A percentile compares a stretch with the other conserved stretches of the same genome.
Conservation (phyloP, 306 rosid species). For the Medicago ruthenica region DNA sequence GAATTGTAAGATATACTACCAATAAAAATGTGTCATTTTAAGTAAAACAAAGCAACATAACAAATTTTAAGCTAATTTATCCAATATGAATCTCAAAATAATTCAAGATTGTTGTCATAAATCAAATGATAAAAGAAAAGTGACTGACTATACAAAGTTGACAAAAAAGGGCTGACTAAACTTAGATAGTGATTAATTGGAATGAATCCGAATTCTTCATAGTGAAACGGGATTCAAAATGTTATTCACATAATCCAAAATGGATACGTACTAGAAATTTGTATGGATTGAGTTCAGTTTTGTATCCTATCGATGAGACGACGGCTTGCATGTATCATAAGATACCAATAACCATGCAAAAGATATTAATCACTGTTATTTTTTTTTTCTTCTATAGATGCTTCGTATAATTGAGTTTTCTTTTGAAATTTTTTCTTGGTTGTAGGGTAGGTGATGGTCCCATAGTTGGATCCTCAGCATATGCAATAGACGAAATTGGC, state of each 20-base stretch:
- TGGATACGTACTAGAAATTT: neutral
- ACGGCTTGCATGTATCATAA: neutral
- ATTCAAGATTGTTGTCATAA: neutral
- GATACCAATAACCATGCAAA: neutral
- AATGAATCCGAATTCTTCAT: neutral
- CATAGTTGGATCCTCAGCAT: conserved; percentile 84
- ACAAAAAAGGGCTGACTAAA: neutral
- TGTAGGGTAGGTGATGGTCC: conserved; percentile 97
- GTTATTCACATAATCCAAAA: neutral
- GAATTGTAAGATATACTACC: too few relatives aligned
- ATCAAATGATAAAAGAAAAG: neutral
- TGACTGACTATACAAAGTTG: neutral
- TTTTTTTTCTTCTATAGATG: too few relatives aligned
- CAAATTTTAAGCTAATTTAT: too few relatives aligned
- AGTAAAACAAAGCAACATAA: too few relatives aligned
- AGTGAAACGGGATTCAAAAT: too few relatives aligned
- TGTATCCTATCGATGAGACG: neutral
- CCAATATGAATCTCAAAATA: neutral
- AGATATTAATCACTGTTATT: too few relatives aligned
- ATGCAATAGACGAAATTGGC: conserved; percentile 80
- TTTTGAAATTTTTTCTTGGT: conserved; percentile 30
- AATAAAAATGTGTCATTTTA: too few relatives aligned
- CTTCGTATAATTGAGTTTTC: conserved; percentile 1
- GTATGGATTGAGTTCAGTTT: neutral
- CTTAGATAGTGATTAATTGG: neutral